A percentile compares a stretch with the other conserved stretches of the same genome.
These are phyloP conservation scores for Seiridium unicorne DNA, from an alignment of 2,329 filamentous ascomycete species.

Conservation along the genomic window DNA sequence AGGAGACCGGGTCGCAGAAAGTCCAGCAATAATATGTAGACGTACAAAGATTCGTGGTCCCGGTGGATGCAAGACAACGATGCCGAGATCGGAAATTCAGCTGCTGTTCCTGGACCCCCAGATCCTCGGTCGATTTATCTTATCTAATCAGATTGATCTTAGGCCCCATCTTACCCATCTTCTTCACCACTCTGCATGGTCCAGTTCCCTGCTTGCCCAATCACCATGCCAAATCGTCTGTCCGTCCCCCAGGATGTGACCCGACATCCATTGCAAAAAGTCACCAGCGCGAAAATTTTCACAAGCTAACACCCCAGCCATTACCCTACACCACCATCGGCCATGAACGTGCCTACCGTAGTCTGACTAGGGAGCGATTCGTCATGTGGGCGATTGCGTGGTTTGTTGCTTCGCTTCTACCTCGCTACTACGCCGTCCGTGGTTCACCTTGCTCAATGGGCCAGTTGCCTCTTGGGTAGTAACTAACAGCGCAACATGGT, in stretches of 20 bases:
- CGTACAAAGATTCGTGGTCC: neutral
- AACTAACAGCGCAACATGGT: no score
- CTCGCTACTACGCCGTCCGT: no score
- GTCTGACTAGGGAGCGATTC: neutral
- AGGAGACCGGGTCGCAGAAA: neutral
- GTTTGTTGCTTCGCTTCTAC: neutral
- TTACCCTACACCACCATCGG: neutral
- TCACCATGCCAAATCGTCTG: neutral
- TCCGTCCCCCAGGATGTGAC: neutral
- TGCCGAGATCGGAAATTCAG: conserved; percentile 3
- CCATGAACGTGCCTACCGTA: neutral
- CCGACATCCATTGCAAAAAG: neutral
- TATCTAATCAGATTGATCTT: conserved; percentile 5
- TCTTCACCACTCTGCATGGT: neutral
- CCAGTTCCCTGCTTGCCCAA: neutral
- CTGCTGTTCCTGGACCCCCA: neutral
- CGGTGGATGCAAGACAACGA: neutral
- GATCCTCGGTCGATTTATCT: conserved; percentile 2
- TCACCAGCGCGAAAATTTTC: neutral
- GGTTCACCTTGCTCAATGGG: no score
- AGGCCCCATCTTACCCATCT: neutral
- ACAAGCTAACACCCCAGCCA: neutral
- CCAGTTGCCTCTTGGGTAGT: no score
- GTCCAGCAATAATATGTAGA: neutral
- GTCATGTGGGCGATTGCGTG: neutral